Conservation (phyloP, 1,139 yeast genomes). For the Pichia sp. region DNA sequence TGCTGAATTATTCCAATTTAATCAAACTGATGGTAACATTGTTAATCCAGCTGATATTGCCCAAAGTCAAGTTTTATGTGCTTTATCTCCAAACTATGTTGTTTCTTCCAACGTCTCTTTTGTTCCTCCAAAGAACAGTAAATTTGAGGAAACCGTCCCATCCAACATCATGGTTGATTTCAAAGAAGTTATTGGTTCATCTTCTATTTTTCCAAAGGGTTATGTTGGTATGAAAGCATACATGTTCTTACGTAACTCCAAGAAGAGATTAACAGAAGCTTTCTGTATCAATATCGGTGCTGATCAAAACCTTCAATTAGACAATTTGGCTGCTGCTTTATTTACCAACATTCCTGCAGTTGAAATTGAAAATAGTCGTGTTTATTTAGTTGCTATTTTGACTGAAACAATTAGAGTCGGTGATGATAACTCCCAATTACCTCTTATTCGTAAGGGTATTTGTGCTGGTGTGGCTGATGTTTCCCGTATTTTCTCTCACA, state of each 20-base stretch:
- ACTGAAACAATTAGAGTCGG: conserved; percentile 47
- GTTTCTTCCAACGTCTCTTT: conserved; percentile 40
- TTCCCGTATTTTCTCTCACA: conserved; percentile 70
- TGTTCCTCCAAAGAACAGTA: conserved; percentile 45
- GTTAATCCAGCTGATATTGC: conserved; percentile 58
- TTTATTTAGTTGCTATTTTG: conserved; percentile 66
- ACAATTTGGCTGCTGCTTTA: conserved; percentile 73
- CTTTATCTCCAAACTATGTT: conserved; percentile 74
- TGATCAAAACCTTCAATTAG: conserved; percentile 58
- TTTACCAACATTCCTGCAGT: conserved; percentile 77
- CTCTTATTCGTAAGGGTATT: conserved; percentile 67
- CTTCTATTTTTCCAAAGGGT: conserved; percentile 63
- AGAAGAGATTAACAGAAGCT: conserved; percentile 73
- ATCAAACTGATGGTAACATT: conserved; percentile 24
- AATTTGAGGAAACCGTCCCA: conserved; percentile 54
- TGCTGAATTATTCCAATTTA: conserved; percentile 59
- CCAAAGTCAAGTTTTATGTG: conserved; percentile 65
- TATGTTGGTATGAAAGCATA: conserved; percentile 72
- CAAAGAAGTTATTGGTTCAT: conserved; percentile 65
- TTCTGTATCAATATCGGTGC: conserved; percentile 69
- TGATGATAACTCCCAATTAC: conserved; percentile 27
- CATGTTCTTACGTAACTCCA: conserved; percentile 66
- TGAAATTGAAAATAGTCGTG: conserved; percentile 59
- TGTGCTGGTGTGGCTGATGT: conserved; percentile 91
- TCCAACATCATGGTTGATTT: conserved; percentile 82